Evolutionary conservation across 1,284 basidiomycete species (phyloP), one percentile per base, ranked within the genome.

Genomic region (Boletus albobrunnescens): DNA sequence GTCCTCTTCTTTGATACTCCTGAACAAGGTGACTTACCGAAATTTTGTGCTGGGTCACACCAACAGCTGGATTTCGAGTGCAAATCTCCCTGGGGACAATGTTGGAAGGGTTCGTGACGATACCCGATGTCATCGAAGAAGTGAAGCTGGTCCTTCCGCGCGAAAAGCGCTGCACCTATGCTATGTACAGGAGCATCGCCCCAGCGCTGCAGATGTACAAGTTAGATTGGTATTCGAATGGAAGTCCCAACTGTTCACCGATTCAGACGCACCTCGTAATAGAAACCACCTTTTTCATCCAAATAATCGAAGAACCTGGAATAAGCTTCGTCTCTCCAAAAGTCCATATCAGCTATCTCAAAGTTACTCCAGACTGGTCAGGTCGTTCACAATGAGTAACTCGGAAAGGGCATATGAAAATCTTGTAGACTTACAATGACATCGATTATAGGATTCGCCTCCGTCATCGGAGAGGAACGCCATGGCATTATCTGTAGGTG

Each of bases 101-200:
- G 87, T 59, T 84, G 80, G 71, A 87, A 89, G n/a, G 87, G 87
- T 52, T 86, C 82, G 49, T 89, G 86, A 36, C 79, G 75, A 61
- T 87, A 88, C 13, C 81, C 76, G 36, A 72, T 75, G 49, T 77
- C 72, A 31, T 70, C 57, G 70, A 92, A 91, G 69, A 89, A 91
- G 64, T 91, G 84, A 45, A 94, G 79, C 64, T 93, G 84, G 8
- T 89, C 84, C 59, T 87, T 90, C 49, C 72, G 76, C 1, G 85
- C 85, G 58, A 94, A 88, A 23, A 94, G 72, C 1, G 88, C 84
- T 0, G 87, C 91, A 27, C 84, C 92, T 56, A 94, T 90, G 46
- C 84, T 88, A 62, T 93, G 91, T 3, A 93, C 87, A 2, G 90
- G 92, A 6, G 93, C 93, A 69, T 96, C 93, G 33, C 92, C 93